These are phyloP conservation scores for Aspergillus carlsbadensis DNA, from an alignment of 495 filamentous ascomycete genomes.

Conservation along the genomic window DNA sequence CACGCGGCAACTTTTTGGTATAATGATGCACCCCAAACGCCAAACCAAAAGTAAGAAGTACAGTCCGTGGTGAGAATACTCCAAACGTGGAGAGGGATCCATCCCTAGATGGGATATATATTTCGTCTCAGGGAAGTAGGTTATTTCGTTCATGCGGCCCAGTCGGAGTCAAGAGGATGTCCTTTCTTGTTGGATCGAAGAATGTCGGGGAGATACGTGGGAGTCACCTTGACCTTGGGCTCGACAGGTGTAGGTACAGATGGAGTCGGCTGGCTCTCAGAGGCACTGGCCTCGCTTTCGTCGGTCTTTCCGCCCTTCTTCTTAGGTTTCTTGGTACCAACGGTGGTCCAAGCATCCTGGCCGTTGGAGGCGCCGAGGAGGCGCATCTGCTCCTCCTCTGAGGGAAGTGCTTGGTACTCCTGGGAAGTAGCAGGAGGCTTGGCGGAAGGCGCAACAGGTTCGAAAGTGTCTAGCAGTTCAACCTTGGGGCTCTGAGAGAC, in stretches of 20 bases:
- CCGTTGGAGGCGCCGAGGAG: conserved; percentile 56
- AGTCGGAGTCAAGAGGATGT: conserved; percentile 60
- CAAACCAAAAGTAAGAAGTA: conserved; percentile 42
- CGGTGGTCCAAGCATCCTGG: conserved; percentile 72
- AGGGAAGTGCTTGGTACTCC: conserved; percentile 59
- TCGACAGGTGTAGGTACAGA: conserved; percentile 33
- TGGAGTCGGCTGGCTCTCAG: conserved; percentile 37
- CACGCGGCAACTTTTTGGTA: conserved; percentile 25
- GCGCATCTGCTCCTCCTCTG: conserved; percentile 84
- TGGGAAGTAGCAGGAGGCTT: conserved; percentile 27
- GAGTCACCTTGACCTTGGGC: conserved; percentile 41
- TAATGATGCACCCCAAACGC: conserved; percentile 39
- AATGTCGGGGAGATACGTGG: conserved; percentile 44
- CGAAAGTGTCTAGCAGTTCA: conserved; percentile 76
- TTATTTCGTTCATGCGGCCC: conserved; percentile 42
- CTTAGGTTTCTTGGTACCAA: conserved; percentile 66
- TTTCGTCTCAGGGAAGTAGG: conserved; percentile 7
- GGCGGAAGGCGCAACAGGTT: conserved; percentile 42
- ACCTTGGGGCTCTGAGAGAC: conserved; percentile 34
- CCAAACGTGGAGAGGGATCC: neutral
- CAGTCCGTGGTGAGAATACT: conserved; percentile 24
- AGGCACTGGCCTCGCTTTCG: conserved; percentile 44
- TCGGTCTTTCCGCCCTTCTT: conserved; percentile 46
- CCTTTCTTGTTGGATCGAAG: conserved; percentile 43
- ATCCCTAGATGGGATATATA: neutral